Conservation (phyloP, 2,329 filamentous ascomycete genomes). For the Trichophyton simii region DNA sequence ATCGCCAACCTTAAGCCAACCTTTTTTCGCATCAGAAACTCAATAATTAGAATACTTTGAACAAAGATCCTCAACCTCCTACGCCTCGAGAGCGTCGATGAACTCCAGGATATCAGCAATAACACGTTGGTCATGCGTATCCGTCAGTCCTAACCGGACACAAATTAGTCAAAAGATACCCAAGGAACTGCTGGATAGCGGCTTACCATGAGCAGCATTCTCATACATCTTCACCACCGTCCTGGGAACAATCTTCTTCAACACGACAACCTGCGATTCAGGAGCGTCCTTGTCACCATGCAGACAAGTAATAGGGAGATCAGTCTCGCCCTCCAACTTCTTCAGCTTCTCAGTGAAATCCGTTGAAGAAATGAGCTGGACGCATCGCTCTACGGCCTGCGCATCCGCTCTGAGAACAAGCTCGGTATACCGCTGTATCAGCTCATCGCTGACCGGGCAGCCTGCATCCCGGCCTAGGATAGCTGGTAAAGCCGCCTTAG, state of each 20-base stretch:
- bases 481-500: slow-evolving; percentile 14
- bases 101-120: slow-evolving; percentile 7
- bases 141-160: neutral
- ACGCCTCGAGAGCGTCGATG: neutral
- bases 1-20: neutral
- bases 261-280: slow-evolving; percentile 15
- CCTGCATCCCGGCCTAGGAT: slow-evolving; percentile 16
- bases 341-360: slow-evolving; percentile 18
- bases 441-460: slow-evolving; percentile 11
- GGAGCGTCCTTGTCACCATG: slow-evolving; percentile 21
- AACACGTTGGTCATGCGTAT: slow-evolving; percentile 3
- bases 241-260: slow-evolving; percentile 17
- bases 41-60: neutral
- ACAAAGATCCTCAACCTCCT: neutral
- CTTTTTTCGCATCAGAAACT: neutral
- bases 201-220: slow-evolving; percentile 19
- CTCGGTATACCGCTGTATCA: slow-evolving; percentile 14
- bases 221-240: slow-evolving; percentile 20
- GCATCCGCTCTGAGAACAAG: slow-evolving; percentile 19
- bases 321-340: slow-evolving; percentile 10
- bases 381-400: slow-evolving; percentile 20
- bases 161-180: neutral
- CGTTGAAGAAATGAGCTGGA: slow-evolving; percentile 18
- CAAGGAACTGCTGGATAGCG: neutral
- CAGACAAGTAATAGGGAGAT: slow-evolving; percentile 17